Evolutionary conservation across 2,329 filamentous ascomycete genomes (phyloP).

Genomic region (Neurospora crassa): DNA sequence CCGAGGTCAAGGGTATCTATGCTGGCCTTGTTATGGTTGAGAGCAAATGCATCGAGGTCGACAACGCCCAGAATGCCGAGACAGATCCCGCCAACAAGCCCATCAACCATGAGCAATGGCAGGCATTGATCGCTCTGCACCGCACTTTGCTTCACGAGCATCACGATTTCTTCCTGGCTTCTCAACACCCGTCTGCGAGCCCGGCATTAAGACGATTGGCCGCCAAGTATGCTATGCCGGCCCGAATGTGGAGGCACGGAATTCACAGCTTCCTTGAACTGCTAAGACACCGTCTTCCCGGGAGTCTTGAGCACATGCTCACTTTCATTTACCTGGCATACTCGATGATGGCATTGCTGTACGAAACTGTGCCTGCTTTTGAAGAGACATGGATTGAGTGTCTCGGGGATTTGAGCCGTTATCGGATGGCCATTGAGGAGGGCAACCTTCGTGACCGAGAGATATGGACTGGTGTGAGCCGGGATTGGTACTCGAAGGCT

Average conservation of each 20-base stretch:
- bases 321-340: conserved; percentile 85
- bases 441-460: conserved; percentile 66
- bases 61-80: conserved; percentile 47
- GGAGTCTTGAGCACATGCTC: conserved; percentile 79
- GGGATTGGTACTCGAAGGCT: conserved; percentile 77
- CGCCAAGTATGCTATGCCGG: conserved; percentile 81
- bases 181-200: conserved; percentile 73
- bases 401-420: conserved; percentile 74
- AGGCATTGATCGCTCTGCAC: conserved; percentile 73
- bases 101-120: conserved; percentile 64
- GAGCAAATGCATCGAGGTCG: conserved; percentile 76
- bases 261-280: conserved; percentile 81
- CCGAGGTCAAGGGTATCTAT: conserved; percentile 78
- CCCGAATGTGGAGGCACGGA: conserved; percentile 86
- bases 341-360: conserved; percentile 77
- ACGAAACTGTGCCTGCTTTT: conserved; percentile 76
- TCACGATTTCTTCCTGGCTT: conserved; percentile 78
- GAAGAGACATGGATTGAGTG: conserved; percentile 92
- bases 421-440: conserved; percentile 82
- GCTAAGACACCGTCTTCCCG: conserved; percentile 62
- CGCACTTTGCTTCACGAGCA: conserved; percentile 73
- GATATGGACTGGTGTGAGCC: conserved; percentile 69
- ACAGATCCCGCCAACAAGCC: conserved; percentile 29
- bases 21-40: conserved; percentile 79
- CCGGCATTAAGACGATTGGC: conserved; percentile 58